Evolutionary conservation across 1,284 basidiomycete species (phyloP).

Genomic region (Athelia psychrophila): DNA sequence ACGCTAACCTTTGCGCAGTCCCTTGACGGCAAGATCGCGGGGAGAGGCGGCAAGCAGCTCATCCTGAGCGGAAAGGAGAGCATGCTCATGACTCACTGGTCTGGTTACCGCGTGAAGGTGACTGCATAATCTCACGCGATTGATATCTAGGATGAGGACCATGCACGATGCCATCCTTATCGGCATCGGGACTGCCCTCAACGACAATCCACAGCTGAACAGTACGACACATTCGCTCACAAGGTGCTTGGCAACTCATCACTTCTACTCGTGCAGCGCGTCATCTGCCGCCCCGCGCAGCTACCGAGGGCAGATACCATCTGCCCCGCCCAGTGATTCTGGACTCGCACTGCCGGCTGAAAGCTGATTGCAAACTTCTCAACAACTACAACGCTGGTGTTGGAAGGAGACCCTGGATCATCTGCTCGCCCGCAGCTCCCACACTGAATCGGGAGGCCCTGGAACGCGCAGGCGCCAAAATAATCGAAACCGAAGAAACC

Average conservation of each 20-base stretch:
- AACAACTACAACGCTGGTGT: constrained; percentile 55
- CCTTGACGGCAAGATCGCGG: constrained; percentile 91
- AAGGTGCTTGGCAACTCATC: not conserved
- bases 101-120: constrained; percentile 14
- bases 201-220: constrained; percentile 93
- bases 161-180: constrained; percentile 93
- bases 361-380: constrained; percentile 71
- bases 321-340: constrained; percentile 85
- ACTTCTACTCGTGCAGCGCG: constrained; percentile 36
- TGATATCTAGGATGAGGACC: constrained; percentile 65
- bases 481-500: constrained; percentile 39
- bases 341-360: constrained; percentile 73
- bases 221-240: constrained; percentile 43
- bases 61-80: constrained; percentile 84
- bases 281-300: constrained; percentile 45
- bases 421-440: constrained; percentile 39
- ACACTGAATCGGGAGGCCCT: constrained; percentile 14
- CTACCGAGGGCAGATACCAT: constrained; percentile 36
- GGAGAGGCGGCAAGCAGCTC: constrained; percentile 70
- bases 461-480: constrained; percentile 46
- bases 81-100: constrained; percentile 96
- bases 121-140: not conserved
- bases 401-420: constrained; percentile 76
- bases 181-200: constrained; percentile 87
- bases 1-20: constrained; percentile 97